phyloP scores from a whole-genome alignment of 768 basidiomycete species.

The Saitozyma sp. region DNA sequence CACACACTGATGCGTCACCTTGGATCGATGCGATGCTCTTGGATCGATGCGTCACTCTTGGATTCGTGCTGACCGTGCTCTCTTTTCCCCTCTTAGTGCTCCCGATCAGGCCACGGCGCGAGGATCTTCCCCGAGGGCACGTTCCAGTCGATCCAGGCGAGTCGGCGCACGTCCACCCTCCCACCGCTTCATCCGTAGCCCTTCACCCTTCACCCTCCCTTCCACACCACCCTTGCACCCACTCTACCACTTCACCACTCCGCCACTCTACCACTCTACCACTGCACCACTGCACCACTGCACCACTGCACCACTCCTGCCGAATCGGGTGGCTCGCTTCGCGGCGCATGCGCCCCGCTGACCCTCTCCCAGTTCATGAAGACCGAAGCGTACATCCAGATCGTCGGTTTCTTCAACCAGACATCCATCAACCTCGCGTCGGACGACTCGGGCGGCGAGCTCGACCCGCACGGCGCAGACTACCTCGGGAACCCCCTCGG shows the following conservation, averaged over 20 bases:
- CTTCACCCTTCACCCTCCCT: too few relatives aligned
- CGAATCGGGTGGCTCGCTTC: too few relatives aligned
- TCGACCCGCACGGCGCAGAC: conserved; percentile 14
- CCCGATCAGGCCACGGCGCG: conserved; percentile 8
- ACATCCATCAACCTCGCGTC: conserved; percentile 4
- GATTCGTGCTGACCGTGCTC: not conserved
- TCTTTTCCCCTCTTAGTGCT: conserved; percentile 5
- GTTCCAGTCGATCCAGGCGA: conserved; percentile 9
- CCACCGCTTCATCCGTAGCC: too few relatives aligned
- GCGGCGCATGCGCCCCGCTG: not conserved
- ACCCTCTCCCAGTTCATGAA: conserved; percentile 10
- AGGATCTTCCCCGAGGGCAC: conserved; percentile 11
- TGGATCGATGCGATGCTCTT: too few relatives aligned
- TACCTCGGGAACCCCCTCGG: conserved; percentile 12
- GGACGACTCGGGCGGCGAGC: conserved; percentile 10
- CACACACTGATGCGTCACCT: too few relatives aligned
- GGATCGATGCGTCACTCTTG: too few relatives aligned
- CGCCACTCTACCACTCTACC: too few relatives aligned
- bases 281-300: too few relatives aligned
- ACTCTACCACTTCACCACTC: too few relatives aligned
- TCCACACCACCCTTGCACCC: too few relatives aligned
- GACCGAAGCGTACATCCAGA: conserved; percentile 12
- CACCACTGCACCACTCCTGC: too few relatives aligned
- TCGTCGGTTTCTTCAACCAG: conserved; percentile 10
- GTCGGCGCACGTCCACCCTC: not conserved